Conservation (phyloP, 2,329 filamentous ascomycete genomes). For the Pleochaeta shiraiana region DNA sequence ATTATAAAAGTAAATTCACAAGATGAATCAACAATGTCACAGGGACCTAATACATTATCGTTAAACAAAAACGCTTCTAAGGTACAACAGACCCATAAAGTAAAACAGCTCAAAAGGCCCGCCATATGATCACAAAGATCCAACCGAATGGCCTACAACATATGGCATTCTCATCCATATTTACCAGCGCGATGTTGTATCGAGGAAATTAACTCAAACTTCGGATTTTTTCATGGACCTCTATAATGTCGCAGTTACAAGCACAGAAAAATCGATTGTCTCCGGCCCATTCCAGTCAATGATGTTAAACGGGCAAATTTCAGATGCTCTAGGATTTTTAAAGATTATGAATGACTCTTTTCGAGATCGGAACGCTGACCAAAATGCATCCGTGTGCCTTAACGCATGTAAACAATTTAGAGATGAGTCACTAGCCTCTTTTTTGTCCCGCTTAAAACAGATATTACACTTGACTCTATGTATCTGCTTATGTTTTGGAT, state of each 20-base stretch:
- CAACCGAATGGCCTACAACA: background rate
- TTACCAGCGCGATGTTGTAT: background rate
- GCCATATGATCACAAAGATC: background rate
- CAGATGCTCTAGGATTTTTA: background rate
- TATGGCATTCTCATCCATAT: background rate
- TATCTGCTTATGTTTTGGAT: no score
- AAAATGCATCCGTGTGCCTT: background rate
- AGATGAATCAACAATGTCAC: no score
- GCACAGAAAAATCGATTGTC: background rate
- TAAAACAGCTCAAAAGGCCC: background rate
- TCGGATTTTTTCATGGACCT: background rate
- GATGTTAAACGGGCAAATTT: background rate
- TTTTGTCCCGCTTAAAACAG: background rate
- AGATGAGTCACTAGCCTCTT: background rate
- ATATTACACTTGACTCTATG: no score
- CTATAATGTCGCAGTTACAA: background rate
- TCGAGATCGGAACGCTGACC: background rate
- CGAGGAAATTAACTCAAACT: background rate
- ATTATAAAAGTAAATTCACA: no score
- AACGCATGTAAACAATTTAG: background rate
- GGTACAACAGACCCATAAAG: no score
- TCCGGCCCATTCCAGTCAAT: background rate
- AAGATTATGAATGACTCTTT: background rate
- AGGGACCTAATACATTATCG: no score
- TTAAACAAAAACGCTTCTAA: no score